phyloP scores from a whole-genome alignment of 2,329 filamentous ascomycete species.

The Verticillium nubilum region DNA sequence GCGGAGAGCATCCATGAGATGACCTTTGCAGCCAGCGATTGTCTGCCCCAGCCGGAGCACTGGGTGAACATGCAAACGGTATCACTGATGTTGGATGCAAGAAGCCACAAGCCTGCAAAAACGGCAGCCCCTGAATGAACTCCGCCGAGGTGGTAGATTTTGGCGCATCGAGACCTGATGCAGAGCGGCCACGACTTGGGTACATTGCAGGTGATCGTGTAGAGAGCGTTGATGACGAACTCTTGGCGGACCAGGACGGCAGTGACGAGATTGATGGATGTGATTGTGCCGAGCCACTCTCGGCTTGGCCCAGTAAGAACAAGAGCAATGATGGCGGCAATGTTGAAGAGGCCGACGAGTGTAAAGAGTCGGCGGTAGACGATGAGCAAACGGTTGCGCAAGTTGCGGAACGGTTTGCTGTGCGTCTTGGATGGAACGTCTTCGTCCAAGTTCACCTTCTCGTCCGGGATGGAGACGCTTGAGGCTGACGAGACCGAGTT shows the following conservation, averaged over 20 bases:
- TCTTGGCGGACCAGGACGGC: constrained; percentile 50
- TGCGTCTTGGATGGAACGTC: constrained; percentile 35
- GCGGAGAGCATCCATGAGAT: constrained; percentile 53
- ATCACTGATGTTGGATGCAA: constrained; percentile 29
- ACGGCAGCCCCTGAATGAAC: constrained; percentile 45
- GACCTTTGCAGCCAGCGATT: constrained; percentile 37
- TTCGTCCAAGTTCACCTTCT: constrained; percentile 6
- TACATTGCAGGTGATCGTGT: constrained; percentile 36
- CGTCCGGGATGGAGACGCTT: neutral
- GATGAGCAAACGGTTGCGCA: constrained; percentile 41
- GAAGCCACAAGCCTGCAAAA: constrained; percentile 43
- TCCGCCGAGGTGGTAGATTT: constrained; percentile 48
- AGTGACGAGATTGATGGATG: constrained; percentile 41
- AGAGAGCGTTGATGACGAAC: constrained; percentile 45
- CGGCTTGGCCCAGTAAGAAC: constrained; percentile 24
- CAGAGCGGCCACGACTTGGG: constrained; percentile 40
- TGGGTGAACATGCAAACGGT: constrained; percentile 1
- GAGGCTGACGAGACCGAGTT: neutral
- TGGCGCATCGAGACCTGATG: constrained; percentile 40
- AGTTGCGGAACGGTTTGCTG: constrained; percentile 29
- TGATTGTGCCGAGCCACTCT: constrained; percentile 33
- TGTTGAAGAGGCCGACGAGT: constrained; percentile 43
- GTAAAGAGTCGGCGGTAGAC: constrained; percentile 53
- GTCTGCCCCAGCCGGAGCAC: constrained; percentile 14
- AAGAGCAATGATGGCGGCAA: constrained; percentile 38